phyloP scores from a whole-genome alignment of 2,329 filamentous ascomycete species.

The Penicillium sp. region DNA sequence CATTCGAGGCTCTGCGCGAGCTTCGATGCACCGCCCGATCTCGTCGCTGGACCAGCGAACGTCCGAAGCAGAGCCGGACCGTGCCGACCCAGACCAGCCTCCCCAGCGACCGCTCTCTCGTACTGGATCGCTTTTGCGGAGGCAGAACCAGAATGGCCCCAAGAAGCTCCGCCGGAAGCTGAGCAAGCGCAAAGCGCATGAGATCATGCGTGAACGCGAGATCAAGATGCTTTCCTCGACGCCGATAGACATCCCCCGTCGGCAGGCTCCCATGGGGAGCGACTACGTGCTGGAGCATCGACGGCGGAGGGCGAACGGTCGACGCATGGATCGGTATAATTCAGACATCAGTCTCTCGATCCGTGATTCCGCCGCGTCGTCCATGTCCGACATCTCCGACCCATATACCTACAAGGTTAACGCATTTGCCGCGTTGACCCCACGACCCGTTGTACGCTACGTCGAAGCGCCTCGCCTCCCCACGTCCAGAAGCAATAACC shows the following conservation, averaged over 20 bases:
- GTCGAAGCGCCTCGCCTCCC: slow-evolving; percentile 62
- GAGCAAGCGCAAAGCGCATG: slow-evolving; percentile 72
- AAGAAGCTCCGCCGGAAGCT: slow-evolving; percentile 64
- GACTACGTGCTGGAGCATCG: slow-evolving; percentile 52
- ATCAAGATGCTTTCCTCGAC: slow-evolving; percentile 78
- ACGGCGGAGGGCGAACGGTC: slow-evolving; percentile 55
- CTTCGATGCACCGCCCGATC: slow-evolving; percentile 15
- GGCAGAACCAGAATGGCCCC: slow-evolving; percentile 58
- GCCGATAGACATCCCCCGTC: slow-evolving; percentile 59
- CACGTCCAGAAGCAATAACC: slow-evolving; percentile 45
- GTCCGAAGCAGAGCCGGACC: slow-evolving; percentile 22
- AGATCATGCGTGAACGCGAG: slow-evolving; percentile 78
- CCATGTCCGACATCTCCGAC: slow-evolving; percentile 71
- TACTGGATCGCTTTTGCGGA: slow-evolving; percentile 52
- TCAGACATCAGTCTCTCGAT: slow-evolving; percentile 74
- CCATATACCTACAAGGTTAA: slow-evolving; percentile 76
- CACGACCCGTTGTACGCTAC: slow-evolving; percentile 77
- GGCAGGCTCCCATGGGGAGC: slow-evolving; percentile 58
- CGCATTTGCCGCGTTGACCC: slow-evolving; percentile 74
- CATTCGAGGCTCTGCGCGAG: slow-evolving; percentile 13
- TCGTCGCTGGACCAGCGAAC: slow-evolving; percentile 22
- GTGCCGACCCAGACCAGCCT: slow-evolving; percentile 15
- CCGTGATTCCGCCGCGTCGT: slow-evolving; percentile 71
- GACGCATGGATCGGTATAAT: slow-evolving; percentile 59
- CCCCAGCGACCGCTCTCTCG: slow-evolving; percentile 43